Percentiles rank a stretch among this genome's conserved stretches.
Evolutionary conservation across 1,139 yeast genomes (phyloP).

Genomic region (Sugiyamaella paludigena): DNA sequence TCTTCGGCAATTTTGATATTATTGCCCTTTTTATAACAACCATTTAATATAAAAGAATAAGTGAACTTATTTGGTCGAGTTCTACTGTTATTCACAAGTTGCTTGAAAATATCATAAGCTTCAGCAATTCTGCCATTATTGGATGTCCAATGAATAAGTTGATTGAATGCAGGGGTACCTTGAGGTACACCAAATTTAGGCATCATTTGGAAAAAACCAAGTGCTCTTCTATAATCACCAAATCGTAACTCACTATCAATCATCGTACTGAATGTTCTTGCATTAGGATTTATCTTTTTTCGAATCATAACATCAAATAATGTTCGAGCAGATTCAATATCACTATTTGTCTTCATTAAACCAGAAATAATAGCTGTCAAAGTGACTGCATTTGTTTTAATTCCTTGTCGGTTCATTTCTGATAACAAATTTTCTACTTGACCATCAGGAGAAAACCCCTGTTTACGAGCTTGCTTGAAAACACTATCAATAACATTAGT

Average conservation of each 20-base stretch:
- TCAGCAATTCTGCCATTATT: slow-evolving; percentile 39
- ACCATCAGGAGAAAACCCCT: slow-evolving; percentile 47
- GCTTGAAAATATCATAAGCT: slow-evolving; percentile 45
- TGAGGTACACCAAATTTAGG: slow-evolving; percentile 40
- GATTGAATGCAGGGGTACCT: slow-evolving; percentile 55
- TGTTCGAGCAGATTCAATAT: slow-evolving; percentile 52
- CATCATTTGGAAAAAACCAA: slow-evolving; percentile 48
- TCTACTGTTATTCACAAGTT: slow-evolving; percentile 32
- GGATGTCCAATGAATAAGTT: slow-evolving; percentile 53
- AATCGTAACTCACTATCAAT: slow-evolving; percentile 54
- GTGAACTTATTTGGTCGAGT: slow-evolving; percentile 52
- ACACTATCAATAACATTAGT: slow-evolving; percentile 59
- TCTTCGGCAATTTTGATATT: slow-evolving; percentile 37
- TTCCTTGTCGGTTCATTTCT: slow-evolving; percentile 44
- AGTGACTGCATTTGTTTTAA: slow-evolving; percentile 51
- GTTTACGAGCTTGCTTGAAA: slow-evolving; percentile 48
- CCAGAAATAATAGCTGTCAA: slow-evolving; percentile 58
- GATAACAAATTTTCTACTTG: slow-evolving; percentile 43
- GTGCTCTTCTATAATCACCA: slow-evolving; percentile 52
- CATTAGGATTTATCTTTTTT: slow-evolving; percentile 40
- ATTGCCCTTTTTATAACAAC: slow-evolving; percentile 38
- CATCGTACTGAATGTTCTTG: slow-evolving; percentile 53
- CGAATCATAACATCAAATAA: slow-evolving; percentile 47
- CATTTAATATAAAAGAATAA: slow-evolving; percentile 52
- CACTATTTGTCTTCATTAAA: slow-evolving; percentile 48